Evolutionary conservation across 169 alveolate genomes (phyloP).

Genomic region (Plasmodium gonderi): DNA sequence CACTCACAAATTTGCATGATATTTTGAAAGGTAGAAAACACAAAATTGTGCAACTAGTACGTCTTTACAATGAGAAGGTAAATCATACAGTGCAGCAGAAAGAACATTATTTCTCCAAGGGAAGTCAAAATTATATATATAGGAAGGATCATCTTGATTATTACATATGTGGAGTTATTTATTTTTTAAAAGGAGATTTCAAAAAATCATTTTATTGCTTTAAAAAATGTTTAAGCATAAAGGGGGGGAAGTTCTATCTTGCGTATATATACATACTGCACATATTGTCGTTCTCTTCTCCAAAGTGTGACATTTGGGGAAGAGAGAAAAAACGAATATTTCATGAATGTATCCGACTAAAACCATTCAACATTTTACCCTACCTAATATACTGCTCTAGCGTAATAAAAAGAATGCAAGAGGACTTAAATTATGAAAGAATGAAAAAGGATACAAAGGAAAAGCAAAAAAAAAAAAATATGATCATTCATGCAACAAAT

Average conservation of each 20-base stretch:
- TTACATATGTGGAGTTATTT: constrained; percentile 31
- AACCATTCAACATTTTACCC: constrained; percentile 4
- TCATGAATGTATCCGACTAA: constrained; percentile 14
- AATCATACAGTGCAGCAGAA: background rate
- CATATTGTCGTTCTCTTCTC: background rate
- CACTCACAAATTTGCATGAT: constrained; percentile 10
- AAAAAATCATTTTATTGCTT: background rate
- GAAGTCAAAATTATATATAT: background rate
- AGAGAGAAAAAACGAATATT: constrained; percentile 16
- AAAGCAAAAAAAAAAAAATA: background rate
- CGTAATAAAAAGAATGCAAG: background rate
- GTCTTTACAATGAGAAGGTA: background rate
- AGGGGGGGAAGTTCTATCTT: background rate
- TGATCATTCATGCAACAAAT: background rate
- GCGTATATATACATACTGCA: constrained; percentile 8
- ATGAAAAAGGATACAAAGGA: background rate
- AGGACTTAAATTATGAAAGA: background rate
- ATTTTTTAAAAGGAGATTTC: constrained; percentile 11
- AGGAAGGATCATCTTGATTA: constrained; percentile 20
- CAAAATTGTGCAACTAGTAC: constrained; percentile 14
- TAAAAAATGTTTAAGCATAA: constrained; percentile 1
- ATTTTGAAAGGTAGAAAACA: background rate
- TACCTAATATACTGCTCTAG: constrained; percentile 24
- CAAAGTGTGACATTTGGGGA: background rate
- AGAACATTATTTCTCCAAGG: constrained; percentile 7